phyloP scores from a whole-genome alignment of 140 eudicot species.

The Bidens hawaiensis region DNA sequence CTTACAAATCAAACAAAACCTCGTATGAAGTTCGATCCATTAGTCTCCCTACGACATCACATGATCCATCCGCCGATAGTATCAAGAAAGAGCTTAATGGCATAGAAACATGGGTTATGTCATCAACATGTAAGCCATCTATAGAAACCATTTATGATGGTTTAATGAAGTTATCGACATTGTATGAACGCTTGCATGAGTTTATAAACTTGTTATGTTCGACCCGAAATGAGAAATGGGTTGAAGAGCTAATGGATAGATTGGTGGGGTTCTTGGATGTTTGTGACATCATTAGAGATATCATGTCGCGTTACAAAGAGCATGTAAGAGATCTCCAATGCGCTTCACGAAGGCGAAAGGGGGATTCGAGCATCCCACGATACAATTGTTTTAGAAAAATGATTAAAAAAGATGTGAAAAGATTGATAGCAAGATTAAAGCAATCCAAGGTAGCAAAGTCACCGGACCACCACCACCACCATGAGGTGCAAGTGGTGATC shows the following conservation, averaged over 20 bases:
- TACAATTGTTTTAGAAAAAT: conserved; percentile 12
- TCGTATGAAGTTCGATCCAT: conserved; percentile 12
- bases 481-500: conserved; percentile 1
- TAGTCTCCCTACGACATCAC: conserved; percentile 19
- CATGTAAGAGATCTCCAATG: conserved; percentile 21
- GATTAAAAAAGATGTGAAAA: conserved; percentile 23
- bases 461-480: neutral
- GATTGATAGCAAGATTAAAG: conserved; percentile 16
- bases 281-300: conserved; percentile 25
- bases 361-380: neutral
- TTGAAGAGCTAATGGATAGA: conserved; percentile 22
- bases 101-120: neutral
- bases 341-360: conserved; percentile 21
- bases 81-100: conserved; percentile 23
- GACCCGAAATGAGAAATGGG: conserved; percentile 13
- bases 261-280: conserved; percentile 25
- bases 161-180: conserved; percentile 1
- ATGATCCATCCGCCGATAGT: conserved; percentile 3
- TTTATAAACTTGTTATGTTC: conserved; percentile 6
- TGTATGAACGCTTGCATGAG: conserved; percentile 20
- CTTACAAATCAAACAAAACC: conserved; percentile 3
- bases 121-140: conserved; percentile 10
- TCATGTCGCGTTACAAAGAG: conserved; percentile 22
- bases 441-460: conserved; percentile 2
- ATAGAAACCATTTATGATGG: conserved; percentile 7